A percentile compares a stretch with the other conserved stretches of the same genome.
phyloP scores from a whole-genome alignment of 805 yeast genomes.

The Metschnikowia aberdeeniae region DNA sequence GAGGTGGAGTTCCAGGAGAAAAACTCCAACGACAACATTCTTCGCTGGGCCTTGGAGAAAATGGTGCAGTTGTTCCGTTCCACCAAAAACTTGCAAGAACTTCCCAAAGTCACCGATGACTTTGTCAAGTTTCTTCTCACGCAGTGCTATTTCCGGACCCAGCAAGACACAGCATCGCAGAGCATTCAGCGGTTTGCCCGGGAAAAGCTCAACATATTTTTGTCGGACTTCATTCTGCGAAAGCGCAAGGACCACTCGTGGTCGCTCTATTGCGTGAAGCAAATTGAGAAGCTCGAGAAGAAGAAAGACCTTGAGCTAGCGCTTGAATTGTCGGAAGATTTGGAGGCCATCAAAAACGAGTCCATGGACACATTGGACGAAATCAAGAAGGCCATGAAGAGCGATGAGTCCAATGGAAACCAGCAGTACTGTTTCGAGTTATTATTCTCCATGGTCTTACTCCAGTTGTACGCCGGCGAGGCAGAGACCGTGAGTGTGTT shows the following conservation, averaged over 20 bases:
- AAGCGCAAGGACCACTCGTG: constrained; percentile 51
- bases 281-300: constrained; percentile 26
- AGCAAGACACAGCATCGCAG: constrained; percentile 21
- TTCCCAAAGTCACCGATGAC: constrained; percentile 27
- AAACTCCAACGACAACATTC: constrained; percentile 31
- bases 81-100: constrained; percentile 30
- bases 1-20: constrained; percentile 12
- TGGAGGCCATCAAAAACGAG: constrained; percentile 44
- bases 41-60: constrained; percentile 60
- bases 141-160: constrained; percentile 37
- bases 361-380: constrained; percentile 44
- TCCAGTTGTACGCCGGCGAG: constrained; percentile 76
- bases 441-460: constrained; percentile 66
- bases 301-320: constrained; percentile 18
- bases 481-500: constrained; percentile 72
- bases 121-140: constrained; percentile 37
- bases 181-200: constrained; percentile 43
- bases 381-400: constrained; percentile 21
- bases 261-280: constrained; percentile 52
- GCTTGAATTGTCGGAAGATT: constrained; percentile 56
- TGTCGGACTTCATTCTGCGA: constrained; percentile 51
- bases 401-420: constrained; percentile 23
- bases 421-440: constrained; percentile 67
- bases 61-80: constrained; percentile 49
- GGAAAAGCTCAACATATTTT: constrained; percentile 64